phyloP scores from a whole-genome alignment of 768 basidiomycete genomes.

The Tricholoma furcatifolium region DNA sequence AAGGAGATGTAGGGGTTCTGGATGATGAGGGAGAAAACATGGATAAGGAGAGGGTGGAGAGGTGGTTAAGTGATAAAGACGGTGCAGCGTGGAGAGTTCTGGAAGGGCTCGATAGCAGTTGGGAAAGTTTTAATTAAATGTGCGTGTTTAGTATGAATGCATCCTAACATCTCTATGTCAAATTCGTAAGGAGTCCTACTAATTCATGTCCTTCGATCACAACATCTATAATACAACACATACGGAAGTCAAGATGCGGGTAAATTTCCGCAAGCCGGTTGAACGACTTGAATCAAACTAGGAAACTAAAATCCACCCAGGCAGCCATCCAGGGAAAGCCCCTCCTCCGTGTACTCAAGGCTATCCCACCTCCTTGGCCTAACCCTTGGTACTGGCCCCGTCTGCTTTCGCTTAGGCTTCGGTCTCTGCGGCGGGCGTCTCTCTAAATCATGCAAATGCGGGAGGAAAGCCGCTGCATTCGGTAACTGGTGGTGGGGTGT shows the following conservation, averaged over 20 bases:
- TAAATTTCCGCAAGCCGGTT: no score
- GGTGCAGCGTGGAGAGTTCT: constrained; percentile 55
- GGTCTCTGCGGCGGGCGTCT: constrained; percentile 3
- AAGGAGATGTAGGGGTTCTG: constrained; percentile 70
- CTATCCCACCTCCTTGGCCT: constrained; percentile 7
- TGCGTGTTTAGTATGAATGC: no score
- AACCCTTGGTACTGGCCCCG: constrained; percentile 7
- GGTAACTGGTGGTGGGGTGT: constrained; percentile 5
- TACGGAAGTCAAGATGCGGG: no score
- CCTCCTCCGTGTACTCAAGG: constrained; percentile 11
- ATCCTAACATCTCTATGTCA: no score
- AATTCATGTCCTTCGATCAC: no score
- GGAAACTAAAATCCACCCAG: constrained; percentile 25
- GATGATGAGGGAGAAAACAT: constrained; percentile 48
- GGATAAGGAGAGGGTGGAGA: constrained; percentile 47
- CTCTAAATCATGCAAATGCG: constrained; percentile 12
- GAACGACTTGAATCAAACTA: not conserved
- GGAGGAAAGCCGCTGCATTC: constrained; percentile 14
- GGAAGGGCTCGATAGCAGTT: constrained; percentile 58
- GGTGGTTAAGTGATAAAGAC: constrained; percentile 59
- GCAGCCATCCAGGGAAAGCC: constrained; percentile 25
- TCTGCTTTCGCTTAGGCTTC: constrained; percentile 11
- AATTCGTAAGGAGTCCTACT: no score
- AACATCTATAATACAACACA: no score
- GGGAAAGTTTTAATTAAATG: constrained; percentile 24